These are phyloP conservation scores for Tetraselmis chui DNA, from an alignment of 139 green algal species.

Conservation along the genomic window DNA sequence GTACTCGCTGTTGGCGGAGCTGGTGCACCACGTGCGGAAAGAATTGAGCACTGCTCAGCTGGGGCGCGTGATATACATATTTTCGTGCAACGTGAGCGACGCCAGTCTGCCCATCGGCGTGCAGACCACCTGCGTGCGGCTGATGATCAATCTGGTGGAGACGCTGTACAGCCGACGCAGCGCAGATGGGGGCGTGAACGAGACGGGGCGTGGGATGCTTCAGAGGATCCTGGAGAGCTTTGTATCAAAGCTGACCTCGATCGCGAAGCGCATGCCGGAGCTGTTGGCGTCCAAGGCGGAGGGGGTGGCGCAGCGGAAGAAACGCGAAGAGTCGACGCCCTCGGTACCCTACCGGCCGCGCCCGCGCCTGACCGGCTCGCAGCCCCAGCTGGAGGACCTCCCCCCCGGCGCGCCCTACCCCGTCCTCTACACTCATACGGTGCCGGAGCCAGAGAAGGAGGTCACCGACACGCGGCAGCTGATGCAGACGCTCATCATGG, in stretches of 20 bases:
- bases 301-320: neutral
- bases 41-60: constrained; percentile 63
- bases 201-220: constrained; percentile 41
- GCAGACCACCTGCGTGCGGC: constrained; percentile 72
- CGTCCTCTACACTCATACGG: constrained; percentile 22
- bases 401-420: neutral
- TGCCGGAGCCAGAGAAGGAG: constrained; percentile 56
- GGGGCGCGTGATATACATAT: constrained; percentile 52
- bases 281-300: constrained; percentile 4
- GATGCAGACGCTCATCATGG: constrained; percentile 51
- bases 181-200: neutral
- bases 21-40: constrained; percentile 58
- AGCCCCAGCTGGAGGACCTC: neutral
- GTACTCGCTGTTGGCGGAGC: constrained; percentile 73
- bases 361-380: too few relatives aligned
- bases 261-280: constrained; percentile 27
- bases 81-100: constrained; percentile 63
- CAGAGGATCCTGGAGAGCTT: constrained; percentile 75
- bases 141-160: constrained; percentile 86
- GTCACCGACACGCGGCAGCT: constrained; percentile 35
- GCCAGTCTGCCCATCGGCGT: constrained; percentile 39
- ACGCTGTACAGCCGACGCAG: constrained; percentile 49
- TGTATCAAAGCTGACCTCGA: constrained; percentile 58
- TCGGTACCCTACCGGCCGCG: neutral
- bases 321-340: neutral